These are phyloP conservation scores for Zygosaccharomyces gambellarensis DNA, from an alignment of 805 yeast species.

Conservation along the genomic window DNA sequence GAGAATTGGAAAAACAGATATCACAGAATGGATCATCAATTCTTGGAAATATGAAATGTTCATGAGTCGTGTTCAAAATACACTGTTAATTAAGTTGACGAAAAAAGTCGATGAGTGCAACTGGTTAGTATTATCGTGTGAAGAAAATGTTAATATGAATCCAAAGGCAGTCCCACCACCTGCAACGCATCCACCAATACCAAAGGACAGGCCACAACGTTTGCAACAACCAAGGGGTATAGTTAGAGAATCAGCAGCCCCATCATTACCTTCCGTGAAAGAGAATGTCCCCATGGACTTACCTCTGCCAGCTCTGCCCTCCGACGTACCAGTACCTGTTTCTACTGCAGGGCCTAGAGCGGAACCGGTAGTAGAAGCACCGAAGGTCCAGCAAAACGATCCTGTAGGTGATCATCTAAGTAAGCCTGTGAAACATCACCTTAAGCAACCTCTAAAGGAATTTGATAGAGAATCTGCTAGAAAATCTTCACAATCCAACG, in stretches of 20 bases:
- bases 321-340: not conserved
- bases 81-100: conserved; percentile 35
- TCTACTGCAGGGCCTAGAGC: not conserved
- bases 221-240: conserved; percentile 1
- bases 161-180: conserved; percentile 10
- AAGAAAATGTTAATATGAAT: conserved; percentile 26
- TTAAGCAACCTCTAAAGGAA: not conserved
- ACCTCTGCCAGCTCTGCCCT: not conserved
- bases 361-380: not conserved
- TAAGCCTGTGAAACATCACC: not conserved
- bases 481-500: not conserved
- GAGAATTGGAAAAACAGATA: conserved; percentile 35
- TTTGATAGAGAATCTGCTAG: not conserved
- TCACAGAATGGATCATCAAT: conserved; percentile 39
- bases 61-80: conserved; percentile 34
- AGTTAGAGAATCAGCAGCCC: conserved; percentile 2
- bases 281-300: not conserved
- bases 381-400: not conserved
- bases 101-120: conserved; percentile 39
- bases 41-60: conserved; percentile 40
- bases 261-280: not conserved
- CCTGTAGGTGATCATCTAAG: not conserved
- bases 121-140: conserved; percentile 37
- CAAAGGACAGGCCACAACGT: conserved; percentile 3
- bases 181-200: not conserved